Evolutionary conservation across 2,329 filamentous ascomycete genomes (phyloP), one percentile per base, ranked within the genome.

Genomic region (Trichophyton benhamiae): DNA sequence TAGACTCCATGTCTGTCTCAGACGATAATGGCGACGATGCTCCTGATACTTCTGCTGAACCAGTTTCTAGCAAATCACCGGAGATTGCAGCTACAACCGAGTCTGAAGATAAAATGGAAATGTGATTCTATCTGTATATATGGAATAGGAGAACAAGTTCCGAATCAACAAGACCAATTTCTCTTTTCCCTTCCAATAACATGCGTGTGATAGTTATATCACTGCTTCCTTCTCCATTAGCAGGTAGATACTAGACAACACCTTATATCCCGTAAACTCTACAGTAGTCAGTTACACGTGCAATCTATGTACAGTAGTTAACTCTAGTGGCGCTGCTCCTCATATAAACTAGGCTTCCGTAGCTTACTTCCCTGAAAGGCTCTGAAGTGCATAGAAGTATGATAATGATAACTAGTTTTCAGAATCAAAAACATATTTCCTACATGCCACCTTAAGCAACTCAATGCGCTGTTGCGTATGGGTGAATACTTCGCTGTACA

Each of bases 401-500:
- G 20, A 8, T 36, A 30, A 15, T 30, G 17, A 38, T 38, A 55
- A 36, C 27, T 30, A 30, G 27, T n/a, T 55, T 17, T 22, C 55
- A 44, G 15, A 30, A 9, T 64, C 63, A 63, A 80, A 77, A 42
- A 84, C 74, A 69, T 83, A 84, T 66, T 82, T 79, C 64, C 80
- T 78, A 70, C 82, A 83, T 3, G 82, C 81, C 72, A 78, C 72
- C 68, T 82, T 83, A 62, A 86, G 72, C 65, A 82, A 76, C 46
- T 85, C 81, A 61, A 96, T 82, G 70, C 89, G 86, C 71, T 88
- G 84, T 68, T 86, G 83, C 1, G 90, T 91, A 69, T 91, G 88
- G 67, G 87, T 79, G 75, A 92, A 99, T 13, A 96, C 89, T 60
- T 86, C 84, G 58, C 87, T 85, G 73, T 97, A 99, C 77, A 94